Conservation (phyloP, 208 protist genomes). For the Polymyxa betae region DNA sequence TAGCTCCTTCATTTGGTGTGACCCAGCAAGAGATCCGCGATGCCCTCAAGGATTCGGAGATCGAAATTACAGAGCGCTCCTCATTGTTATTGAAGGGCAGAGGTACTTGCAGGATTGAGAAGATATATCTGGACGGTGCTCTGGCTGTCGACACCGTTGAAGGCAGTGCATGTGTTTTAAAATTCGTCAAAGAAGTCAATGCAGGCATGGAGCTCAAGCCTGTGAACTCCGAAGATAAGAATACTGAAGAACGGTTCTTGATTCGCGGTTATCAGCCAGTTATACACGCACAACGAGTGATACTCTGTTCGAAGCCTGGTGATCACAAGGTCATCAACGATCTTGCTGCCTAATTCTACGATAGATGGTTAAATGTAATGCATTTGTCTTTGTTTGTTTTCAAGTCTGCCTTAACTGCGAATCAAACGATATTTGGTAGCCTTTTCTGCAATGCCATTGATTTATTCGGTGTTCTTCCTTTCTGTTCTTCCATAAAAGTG, state of each 20-base stretch:
- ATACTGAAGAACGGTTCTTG: background rate
- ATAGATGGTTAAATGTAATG: no score
- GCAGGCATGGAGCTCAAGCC: background rate
- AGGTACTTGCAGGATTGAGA: background rate
- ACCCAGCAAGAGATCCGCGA: constrained; percentile 26
- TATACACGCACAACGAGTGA: background rate
- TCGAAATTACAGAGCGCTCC: background rate
- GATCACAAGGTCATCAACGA: background rate
- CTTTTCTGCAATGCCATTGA: no score
- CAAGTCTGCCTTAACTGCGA: no score
- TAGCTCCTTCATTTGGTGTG: constrained; percentile 29
- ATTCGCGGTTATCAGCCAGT: background rate
- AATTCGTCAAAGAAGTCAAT: background rate
- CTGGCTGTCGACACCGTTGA: background rate
- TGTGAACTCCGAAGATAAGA: background rate
- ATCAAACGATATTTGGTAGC: no score
- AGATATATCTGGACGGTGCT: constrained; percentile 18
- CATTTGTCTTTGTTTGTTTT: no score
- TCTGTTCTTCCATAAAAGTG: no score
- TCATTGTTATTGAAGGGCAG: background rate
- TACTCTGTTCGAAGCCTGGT: background rate
- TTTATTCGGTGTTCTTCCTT: no score
- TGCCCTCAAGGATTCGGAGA: background rate
- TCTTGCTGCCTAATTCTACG: no score
- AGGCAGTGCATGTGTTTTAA: background rate